phyloP scores from a whole-genome alignment of 2,329 filamentous ascomycete genomes.

The Penicillium griseofulvum region DNA sequence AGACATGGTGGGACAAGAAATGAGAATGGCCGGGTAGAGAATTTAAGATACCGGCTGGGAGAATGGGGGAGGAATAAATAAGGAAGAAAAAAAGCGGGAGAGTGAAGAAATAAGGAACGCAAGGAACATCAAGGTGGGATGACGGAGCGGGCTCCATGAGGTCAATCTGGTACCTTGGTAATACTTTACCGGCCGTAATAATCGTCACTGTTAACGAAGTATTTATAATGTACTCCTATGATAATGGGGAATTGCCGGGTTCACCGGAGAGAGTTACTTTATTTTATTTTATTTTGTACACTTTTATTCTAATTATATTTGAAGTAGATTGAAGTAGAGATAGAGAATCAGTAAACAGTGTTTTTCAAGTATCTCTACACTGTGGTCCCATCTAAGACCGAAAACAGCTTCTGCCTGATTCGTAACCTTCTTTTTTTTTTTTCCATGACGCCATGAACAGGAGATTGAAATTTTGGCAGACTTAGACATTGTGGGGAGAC shows the following conservation, averaged over 20 bases:
- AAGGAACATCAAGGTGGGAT: slow-evolving; percentile 15
- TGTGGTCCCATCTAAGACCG: neutral
- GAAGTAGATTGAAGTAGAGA: no score
- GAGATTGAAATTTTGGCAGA: slow-evolving; percentile 10
- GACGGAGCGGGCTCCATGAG: slow-evolving; percentile 30
- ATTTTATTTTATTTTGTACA: neutral
- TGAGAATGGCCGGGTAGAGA: neutral
- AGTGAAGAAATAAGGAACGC: neutral
- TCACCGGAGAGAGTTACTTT: slow-evolving; percentile 14
- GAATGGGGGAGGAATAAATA: neutral
- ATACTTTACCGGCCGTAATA: neutral
- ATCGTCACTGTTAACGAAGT: neutral
- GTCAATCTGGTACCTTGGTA: slow-evolving; percentile 27
- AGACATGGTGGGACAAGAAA: slow-evolving; percentile 28
- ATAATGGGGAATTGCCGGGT: slow-evolving; percentile 20
- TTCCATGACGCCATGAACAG: slow-evolving; percentile 29
- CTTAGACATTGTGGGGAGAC: slow-evolving; percentile 15
- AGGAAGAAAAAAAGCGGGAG: slow-evolving; percentile 2
- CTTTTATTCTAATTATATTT: neutral
- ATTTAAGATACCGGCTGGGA: neutral
- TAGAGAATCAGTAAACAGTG: neutral
- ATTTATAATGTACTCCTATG: neutral
- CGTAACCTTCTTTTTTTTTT: slow-evolving; percentile 1
- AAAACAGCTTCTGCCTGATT: slow-evolving; percentile 12
- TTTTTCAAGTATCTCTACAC: neutral